phyloP scores from a whole-genome alignment of 1,139 yeast genomes.

The Petasospora fabianii region DNA sequence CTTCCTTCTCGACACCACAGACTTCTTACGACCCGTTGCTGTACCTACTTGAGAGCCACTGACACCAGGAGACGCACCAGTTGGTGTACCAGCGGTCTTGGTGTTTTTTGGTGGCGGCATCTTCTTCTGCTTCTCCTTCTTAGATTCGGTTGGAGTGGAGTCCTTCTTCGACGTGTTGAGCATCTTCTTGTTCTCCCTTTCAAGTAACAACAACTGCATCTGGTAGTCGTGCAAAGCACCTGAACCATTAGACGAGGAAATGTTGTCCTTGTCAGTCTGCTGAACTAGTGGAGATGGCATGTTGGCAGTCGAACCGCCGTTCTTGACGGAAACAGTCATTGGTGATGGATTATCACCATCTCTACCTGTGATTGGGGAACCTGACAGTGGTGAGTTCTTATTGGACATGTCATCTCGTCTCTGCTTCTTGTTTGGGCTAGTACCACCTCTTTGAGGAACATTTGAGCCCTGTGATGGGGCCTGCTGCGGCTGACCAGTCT shows the following conservation, averaged over 20 bases:
- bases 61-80: conserved; percentile 21
- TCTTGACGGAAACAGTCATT: conserved; percentile 7
- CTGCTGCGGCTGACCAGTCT: not conserved
- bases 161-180: conserved; percentile 44
- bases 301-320: conserved; percentile 2
- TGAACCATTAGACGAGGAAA: conserved; percentile 10
- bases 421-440: conserved; percentile 14
- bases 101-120: conserved; percentile 26
- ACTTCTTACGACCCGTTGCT: conserved; percentile 23
- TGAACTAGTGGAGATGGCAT: conserved; percentile 17
- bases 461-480: not conserved
- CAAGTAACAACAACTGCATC: conserved; percentile 67
- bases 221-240: conserved; percentile 66
- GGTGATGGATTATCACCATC: conserved; percentile 11
- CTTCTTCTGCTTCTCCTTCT: conserved; percentile 13
- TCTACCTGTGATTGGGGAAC: conserved; percentile 13
- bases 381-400: conserved; percentile 21
- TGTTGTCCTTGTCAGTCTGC: conserved; percentile 7
- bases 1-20: conserved; percentile 30
- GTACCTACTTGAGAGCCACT: conserved; percentile 16
- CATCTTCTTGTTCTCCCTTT: conserved; percentile 64
- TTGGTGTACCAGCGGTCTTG: conserved; percentile 23
- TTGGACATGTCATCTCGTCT: conserved; percentile 9
- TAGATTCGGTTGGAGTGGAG: conserved; percentile 9
- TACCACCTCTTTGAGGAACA: conserved; percentile 5